Base-by-base conservation (phyloP, 371 early-diverging fungal species). In the Apophysomyces trapeziformis region DNA sequence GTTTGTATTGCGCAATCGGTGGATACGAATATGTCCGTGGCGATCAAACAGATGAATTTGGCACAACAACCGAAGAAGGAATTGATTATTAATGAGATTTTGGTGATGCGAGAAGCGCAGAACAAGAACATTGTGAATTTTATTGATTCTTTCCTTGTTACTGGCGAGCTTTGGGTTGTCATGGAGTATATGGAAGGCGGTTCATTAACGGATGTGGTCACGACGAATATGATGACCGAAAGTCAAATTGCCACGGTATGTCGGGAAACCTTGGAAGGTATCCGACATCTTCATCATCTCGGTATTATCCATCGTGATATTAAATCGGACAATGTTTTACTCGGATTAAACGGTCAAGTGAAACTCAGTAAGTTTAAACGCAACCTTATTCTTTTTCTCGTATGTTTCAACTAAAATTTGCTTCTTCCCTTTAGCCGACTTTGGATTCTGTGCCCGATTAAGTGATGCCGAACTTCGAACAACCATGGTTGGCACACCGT, bases 151-250 rank as follows among this genome's bases (percentile, higher is more conserved):
- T 98, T 92, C 77, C 71, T 98, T 58, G 89, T 82, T 79, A 84
- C 88, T 43, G 93, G 92, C n/a, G 95, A 95, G 68, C 82, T 96
- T 13, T 96, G 95, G 96, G 92, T 92, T 2, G 89, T 96, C 21
- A 97, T 96, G 96, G 98, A 97, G 81, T 97, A 95, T 70, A 97
- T 97, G 98, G 96, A 96, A 72, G 98, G 96, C 39, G 98, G 98
- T n/a, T 88, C 92, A 60, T 75, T 97, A 61, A 97, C 96, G 0
- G 95, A 95, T 67, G 94, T 93, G 12, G 95, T 97, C 16, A 95
- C 95, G 1, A 89, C 83, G 62, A 95, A 92, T 73, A 91, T 91
- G 84, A 95, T 98, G 96, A 92, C 92, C 12, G 98, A 98, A 77
- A 92, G 92, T 8, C 96, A 97, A 71, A 97, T 98, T 67, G 96